phyloP scores from a whole-genome alignment of 2,329 filamentous ascomycete genomes.

The Fusarium oligoseptatum region DNA sequence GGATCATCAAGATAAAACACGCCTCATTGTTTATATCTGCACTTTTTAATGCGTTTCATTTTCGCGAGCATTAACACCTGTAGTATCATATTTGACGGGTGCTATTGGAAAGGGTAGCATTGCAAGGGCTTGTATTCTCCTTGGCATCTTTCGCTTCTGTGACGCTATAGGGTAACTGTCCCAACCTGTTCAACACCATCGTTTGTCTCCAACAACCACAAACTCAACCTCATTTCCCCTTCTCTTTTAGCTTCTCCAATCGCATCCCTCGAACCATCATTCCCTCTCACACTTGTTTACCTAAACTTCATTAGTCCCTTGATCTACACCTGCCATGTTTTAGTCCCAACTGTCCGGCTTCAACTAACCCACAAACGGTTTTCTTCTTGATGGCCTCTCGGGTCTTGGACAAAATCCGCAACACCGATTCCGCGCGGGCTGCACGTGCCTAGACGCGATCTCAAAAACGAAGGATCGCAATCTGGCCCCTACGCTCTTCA shows the following conservation, averaged over 20 bases:
- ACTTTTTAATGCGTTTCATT: background rate
- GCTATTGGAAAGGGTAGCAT: background rate
- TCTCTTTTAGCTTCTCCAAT: slow-evolving; percentile 13
- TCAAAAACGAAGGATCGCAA: background rate
- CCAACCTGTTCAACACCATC: background rate
- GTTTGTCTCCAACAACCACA: background rate
- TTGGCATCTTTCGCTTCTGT: background rate
- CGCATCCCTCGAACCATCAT: background rate
- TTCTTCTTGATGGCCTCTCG: background rate
- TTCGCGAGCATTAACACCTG: background rate
- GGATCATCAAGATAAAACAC: slow-evolving; percentile 4
- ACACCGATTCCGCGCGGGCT: background rate
- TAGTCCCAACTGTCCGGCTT: slow-evolving; percentile 1
- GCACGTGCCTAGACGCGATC: background rate
- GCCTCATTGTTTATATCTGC: background rate
- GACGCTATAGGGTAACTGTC: background rate
- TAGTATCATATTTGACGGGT: background rate
- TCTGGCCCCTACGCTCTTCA: background rate
- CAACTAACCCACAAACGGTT: slow-evolving; percentile 8
- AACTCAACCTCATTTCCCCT: background rate
- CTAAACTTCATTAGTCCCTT: slow-evolving; percentile 13
- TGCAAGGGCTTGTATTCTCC: background rate
- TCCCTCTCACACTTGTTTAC: slow-evolving; percentile 8
- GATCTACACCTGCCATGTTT: slow-evolving; percentile 29
- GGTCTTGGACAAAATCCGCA: background rate